These are phyloP conservation scores for Phaffia tasmanica DNA, from an alignment of 768 basidiomycete genomes.

Conservation along the genomic window DNA sequence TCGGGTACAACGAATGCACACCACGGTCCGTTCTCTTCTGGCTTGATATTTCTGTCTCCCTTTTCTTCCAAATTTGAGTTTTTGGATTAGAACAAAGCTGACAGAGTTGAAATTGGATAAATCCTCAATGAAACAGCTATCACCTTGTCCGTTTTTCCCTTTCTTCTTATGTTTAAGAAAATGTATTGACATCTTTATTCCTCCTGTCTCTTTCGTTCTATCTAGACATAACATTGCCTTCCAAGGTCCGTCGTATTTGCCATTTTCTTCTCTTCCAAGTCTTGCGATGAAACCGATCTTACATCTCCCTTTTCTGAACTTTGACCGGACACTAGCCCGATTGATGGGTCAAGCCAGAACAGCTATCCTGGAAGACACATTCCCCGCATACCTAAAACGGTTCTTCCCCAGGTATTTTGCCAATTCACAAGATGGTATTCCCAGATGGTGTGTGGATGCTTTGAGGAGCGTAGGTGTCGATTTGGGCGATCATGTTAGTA, in stretches of 20 bases:
- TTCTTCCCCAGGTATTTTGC: constrained; percentile 75
- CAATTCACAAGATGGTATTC: constrained; percentile 52
- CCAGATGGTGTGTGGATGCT: constrained; percentile 80
- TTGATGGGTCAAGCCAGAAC: constrained; percentile 75
- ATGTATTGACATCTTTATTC: no score
- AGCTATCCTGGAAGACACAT: constrained; percentile 64
- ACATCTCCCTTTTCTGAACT: background rate
- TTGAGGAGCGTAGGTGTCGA: constrained; percentile 73
- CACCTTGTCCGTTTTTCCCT: background rate
- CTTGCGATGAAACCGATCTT: background rate
- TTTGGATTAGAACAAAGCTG: no score
- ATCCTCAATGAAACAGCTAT: no score
- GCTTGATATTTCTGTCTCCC: constrained; percentile 34
- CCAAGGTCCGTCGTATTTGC: constrained; percentile 4
- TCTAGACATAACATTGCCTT: constrained; percentile 11
- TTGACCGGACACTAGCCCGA: constrained; percentile 43
- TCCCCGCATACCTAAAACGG: constrained; percentile 60
- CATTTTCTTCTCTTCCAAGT: background rate
- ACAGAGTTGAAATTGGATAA: no score
- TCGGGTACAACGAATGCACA: constrained; percentile 73
- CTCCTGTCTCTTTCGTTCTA: background rate
- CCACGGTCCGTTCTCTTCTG: constrained; percentile 72
- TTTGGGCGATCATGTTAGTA: background rate
- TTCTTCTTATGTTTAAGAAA: background rate
- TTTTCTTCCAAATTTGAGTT: background rate